Percentiles rank a stretch among this genome's conserved stretches.
Evolutionary conservation across 768 basidiomycete species (phyloP).

Genomic region (Auricularia cornea): DNA sequence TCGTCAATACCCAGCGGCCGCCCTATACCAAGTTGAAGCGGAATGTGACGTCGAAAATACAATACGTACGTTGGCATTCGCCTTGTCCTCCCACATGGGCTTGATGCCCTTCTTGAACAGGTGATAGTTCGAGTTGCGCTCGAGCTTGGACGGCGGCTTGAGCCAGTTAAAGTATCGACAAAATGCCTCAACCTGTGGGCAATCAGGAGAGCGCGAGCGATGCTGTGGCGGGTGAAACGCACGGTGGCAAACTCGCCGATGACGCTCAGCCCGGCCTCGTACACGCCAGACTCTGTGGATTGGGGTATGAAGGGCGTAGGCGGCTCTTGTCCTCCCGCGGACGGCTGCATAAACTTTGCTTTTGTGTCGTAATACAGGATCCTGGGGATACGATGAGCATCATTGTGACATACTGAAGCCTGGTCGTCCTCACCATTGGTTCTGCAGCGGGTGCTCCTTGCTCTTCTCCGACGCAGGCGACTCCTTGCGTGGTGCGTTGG

Average conservation of each 20-base stretch:
- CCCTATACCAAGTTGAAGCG: constrained; percentile 30
- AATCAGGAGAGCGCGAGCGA: not conserved
- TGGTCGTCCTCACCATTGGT: constrained; percentile 58
- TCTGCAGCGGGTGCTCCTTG: constrained; percentile 79
- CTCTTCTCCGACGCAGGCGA: constrained; percentile 59
- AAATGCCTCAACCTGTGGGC: constrained; percentile 53
- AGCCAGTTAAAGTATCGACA: constrained; percentile 93
- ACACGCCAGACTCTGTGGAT: constrained; percentile 54
- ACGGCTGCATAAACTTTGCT: constrained; percentile 42
- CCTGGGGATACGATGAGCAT: constrained; percentile 35
- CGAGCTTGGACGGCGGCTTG: constrained; percentile 81
- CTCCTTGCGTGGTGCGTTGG: constrained; percentile 71
- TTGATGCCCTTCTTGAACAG: constrained; percentile 92
- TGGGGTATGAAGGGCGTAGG: constrained; percentile 17
- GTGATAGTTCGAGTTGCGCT: constrained; percentile 89
- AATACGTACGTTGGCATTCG: constrained; percentile 52
- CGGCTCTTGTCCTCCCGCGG: constrained; percentile 25
- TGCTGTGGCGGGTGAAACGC: constrained; percentile 4
- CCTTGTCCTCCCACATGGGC: constrained; percentile 95
- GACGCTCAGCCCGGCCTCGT: constrained; percentile 78
- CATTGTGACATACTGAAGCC: not conserved
- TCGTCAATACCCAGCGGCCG: constrained; percentile 92
- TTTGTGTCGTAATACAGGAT: constrained; percentile 88
- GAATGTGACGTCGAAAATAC: too few relatives aligned
- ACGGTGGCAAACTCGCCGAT: constrained; percentile 86